These are phyloP conservation scores for Rhodotorula babjevae DNA, from an alignment of 768 basidiomycete genomes.

Conservation along the genomic window DNA sequence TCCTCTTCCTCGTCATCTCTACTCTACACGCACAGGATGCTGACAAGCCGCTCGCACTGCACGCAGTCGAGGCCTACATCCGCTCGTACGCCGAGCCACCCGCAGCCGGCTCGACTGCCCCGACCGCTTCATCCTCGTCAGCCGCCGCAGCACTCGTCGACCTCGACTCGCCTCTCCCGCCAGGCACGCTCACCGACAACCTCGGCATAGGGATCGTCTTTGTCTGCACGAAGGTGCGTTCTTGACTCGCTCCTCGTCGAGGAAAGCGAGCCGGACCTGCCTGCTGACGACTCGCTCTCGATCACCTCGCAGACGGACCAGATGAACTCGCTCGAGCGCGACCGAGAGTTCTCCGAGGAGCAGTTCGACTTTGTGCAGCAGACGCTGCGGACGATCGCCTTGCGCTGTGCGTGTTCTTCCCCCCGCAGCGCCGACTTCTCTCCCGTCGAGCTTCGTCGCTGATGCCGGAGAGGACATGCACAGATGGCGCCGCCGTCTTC, in stretches of 20 bases:
- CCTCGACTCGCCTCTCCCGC: conserved; percentile 63
- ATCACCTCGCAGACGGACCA: conserved; percentile 34
- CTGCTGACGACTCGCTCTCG: not conserved
- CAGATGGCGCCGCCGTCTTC: conserved; percentile 87
- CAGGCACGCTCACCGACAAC: conserved; percentile 83
- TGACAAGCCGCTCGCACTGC: not conserved
- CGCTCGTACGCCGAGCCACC: conserved; percentile 38
- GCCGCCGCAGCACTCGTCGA: conserved; percentile 6
- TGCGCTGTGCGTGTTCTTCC: conserved; percentile 65
- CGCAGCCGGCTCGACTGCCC: not conserved
- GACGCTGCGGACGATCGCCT: conserved; percentile 80
- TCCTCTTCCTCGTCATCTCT: not conserved
- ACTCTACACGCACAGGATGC: not conserved
- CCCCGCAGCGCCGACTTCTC: not conserved
- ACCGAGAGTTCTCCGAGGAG: conserved; percentile 62
- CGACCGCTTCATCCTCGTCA: conserved; percentile 1
- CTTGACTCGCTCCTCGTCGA: not conserved
- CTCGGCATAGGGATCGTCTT: conserved; percentile 80
- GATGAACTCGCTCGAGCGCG: conserved; percentile 40
- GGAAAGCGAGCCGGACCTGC: not conserved
- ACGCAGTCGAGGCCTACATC: conserved; percentile 29
- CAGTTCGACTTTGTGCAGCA: conserved; percentile 92
- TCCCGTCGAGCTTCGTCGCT: not conserved
- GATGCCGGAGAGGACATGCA: no score
- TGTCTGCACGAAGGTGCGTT: conserved; percentile 69